These are phyloP conservation scores for Penicillium soppii DNA, from an alignment of 495 filamentous ascomycete genomes.

Conservation along the genomic window DNA sequence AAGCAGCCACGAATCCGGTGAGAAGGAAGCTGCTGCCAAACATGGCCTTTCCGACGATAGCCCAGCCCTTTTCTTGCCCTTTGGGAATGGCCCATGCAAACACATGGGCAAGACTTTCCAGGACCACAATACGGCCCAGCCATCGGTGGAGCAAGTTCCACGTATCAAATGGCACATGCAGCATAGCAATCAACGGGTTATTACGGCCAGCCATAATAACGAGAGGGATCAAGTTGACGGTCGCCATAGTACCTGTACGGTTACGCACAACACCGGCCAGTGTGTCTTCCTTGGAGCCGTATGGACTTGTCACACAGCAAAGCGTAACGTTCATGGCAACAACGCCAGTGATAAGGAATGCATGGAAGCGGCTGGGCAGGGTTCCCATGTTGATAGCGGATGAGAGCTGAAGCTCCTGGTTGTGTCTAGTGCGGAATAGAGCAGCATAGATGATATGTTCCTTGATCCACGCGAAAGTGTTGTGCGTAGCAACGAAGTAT, in stretches of 20 bases:
- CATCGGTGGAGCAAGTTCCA: conserved; percentile 82
- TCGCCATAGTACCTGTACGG: conserved; percentile 71
- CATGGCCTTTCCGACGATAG: conserved; percentile 48
- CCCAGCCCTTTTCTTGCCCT: conserved; percentile 65
- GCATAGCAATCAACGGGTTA: conserved; percentile 64
- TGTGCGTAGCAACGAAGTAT: conserved; percentile 54
- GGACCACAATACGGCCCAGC: conserved; percentile 70
- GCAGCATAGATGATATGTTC: conserved; percentile 82
- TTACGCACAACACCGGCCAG: conserved; percentile 63
- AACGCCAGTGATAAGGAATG: conserved; percentile 67
- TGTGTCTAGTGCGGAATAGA: conserved; percentile 77
- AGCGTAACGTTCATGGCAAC: conserved; percentile 75
- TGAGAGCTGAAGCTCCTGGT: conserved; percentile 79
- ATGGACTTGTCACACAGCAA: conserved; percentile 71
- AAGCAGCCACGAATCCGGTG: conserved; percentile 48
- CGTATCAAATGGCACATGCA: conserved; percentile 70
- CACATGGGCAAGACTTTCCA: conserved; percentile 63
- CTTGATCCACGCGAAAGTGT: conserved; percentile 65
- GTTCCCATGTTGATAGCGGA: conserved; percentile 79
- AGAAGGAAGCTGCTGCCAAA: conserved; percentile 55
- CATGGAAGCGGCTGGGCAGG: conserved; percentile 81
- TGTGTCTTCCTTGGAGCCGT: conserved; percentile 32
- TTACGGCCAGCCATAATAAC: conserved; percentile 67
- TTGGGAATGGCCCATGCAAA: conserved; percentile 66
- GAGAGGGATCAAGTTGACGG: conserved; percentile 77